phyloP scores from a whole-genome alignment of 208 protist genomes.

The Leishmania lainsoni region DNA sequence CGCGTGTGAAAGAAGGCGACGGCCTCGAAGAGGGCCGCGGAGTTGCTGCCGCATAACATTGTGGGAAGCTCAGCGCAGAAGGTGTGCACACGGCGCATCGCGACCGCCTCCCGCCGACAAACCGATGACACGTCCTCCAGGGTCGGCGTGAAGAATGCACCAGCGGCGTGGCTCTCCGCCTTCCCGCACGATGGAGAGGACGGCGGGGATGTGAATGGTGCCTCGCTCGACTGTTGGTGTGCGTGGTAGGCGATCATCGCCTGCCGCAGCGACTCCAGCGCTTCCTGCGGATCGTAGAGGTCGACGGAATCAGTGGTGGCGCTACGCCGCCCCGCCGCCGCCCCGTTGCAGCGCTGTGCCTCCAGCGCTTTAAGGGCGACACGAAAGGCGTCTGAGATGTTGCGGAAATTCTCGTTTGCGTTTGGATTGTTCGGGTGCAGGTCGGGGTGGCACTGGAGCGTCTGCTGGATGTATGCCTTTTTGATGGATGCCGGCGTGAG shows the following conservation, averaged over 20 bases:
- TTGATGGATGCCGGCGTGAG: constrained; percentile 65
- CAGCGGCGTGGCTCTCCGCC: background rate
- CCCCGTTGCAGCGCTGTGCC: constrained; percentile 17
- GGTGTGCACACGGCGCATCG: constrained; percentile 61
- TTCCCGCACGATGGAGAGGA: background rate
- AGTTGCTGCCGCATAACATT: constrained; percentile 65
- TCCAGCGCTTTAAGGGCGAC: constrained; percentile 72
- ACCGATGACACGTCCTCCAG: constrained; percentile 82
- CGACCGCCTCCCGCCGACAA: constrained; percentile 63
- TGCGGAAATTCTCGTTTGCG: constrained; percentile 74
- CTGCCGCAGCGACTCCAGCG: constrained; percentile 56
- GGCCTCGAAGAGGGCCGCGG: constrained; percentile 77
- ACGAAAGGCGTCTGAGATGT: constrained; percentile 74
- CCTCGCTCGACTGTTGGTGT: constrained; percentile 22
- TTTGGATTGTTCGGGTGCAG: constrained; percentile 71
- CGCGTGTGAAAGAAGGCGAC: constrained; percentile 80
- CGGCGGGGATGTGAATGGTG: background rate
- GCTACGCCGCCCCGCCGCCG: background rate
- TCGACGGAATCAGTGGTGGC: constrained; percentile 6
- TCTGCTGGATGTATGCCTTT: constrained; percentile 80
- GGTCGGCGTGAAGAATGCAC: constrained; percentile 49
- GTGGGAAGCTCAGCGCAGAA: constrained; percentile 75
- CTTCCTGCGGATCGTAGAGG: constrained; percentile 52
- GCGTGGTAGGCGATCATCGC: constrained; percentile 61
- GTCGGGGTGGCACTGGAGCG: constrained; percentile 82